Percentiles rank a stretch among this genome's conserved stretches.
phyloP scores from a whole-genome alignment of 768 basidiomycete genomes.

The Tulasnella sp. region DNA sequence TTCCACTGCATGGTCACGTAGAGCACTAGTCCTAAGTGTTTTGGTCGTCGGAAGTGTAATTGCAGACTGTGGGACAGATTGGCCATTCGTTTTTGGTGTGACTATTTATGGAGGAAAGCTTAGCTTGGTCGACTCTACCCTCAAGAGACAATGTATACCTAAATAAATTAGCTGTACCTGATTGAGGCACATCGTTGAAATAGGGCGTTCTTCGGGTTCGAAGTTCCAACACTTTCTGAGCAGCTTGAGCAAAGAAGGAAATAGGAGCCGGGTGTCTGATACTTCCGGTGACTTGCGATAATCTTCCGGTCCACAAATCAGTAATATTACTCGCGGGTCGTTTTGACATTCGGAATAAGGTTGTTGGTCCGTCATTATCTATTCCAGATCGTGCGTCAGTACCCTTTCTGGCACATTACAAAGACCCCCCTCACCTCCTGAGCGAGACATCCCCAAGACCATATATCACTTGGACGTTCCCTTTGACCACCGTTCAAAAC shows the following conservation, averaged over 20 bases:
- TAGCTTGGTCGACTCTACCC: no score
- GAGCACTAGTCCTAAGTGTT: no score
- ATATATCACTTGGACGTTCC: background rate
- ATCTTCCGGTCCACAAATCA: background rate
- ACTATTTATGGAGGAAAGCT: no score
- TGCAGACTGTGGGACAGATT: no score
- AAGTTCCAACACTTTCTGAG: background rate
- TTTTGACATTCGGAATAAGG: background rate
- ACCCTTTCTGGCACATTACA: background rate
- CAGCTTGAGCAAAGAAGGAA: background rate
- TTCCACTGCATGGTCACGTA: no score
- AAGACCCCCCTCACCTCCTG: background rate
- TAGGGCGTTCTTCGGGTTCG: background rate
- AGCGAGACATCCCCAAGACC: slow-evolving; percentile 17
- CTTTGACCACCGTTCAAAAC: background rate
- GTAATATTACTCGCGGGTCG: background rate
- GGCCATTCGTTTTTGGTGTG: no score
- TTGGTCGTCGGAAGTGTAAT: no score
- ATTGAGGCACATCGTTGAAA: background rate
- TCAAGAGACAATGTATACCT: no score
- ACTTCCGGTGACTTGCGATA: background rate
- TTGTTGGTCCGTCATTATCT: background rate
- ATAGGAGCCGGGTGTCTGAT: background rate
- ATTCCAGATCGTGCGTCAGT: background rate
- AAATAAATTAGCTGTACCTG: no score